Evolutionary conservation across 2,329 filamentous ascomycete species (phyloP), one percentile per base, ranked within the genome.

Genomic region (Sclerotiophoma versabilis): DNA sequence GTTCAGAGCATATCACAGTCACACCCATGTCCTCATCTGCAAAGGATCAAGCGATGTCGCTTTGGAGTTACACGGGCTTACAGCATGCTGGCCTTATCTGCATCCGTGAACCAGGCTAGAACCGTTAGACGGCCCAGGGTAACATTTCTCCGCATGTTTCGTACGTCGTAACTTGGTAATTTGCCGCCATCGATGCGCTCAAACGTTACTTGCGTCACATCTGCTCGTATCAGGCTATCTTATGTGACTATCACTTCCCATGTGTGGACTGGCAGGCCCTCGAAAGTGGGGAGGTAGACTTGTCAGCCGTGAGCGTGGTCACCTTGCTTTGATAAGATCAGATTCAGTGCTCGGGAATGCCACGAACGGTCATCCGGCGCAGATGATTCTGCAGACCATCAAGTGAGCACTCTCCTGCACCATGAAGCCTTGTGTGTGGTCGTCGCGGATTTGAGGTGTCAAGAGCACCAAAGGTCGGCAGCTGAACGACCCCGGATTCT

Each of bases 1-100:
- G 39, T 30, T 14, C 15, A 43, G 15, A 47, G 26, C 45, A 48
- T 64, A 57, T 58, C 60, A 59, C 19, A 17, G 14, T 58, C 38
- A 33, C 42, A 51, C 33, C 23, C 29, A 33, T 47, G 41, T 49
- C 38, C 23, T 26, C 33, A 34, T 53, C 17, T 33, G 43, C 22
- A 33, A 43, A 38, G 26, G 19, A 49, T 46, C 39, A 54, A 51
- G 41, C 44, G 53, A 55, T 51, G 47, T 52, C 41, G 32, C 59
- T 61, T 45, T 55, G 37, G 36, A 59, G 60, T 61, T 63, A 61
- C 59, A 60, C 61, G 17, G 50, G 47, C 41, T 41, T 57, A 53
- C 57, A 58, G 38, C 37, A 46, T 37, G 45, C 37, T 51, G 45
- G 32, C n/a, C 53, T 59, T 53, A 49, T 50, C 57, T 33, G 41